Conservation (phyloP, 2,329 filamentous ascomycete genomes). For the Remersonia thermophila region DNA sequence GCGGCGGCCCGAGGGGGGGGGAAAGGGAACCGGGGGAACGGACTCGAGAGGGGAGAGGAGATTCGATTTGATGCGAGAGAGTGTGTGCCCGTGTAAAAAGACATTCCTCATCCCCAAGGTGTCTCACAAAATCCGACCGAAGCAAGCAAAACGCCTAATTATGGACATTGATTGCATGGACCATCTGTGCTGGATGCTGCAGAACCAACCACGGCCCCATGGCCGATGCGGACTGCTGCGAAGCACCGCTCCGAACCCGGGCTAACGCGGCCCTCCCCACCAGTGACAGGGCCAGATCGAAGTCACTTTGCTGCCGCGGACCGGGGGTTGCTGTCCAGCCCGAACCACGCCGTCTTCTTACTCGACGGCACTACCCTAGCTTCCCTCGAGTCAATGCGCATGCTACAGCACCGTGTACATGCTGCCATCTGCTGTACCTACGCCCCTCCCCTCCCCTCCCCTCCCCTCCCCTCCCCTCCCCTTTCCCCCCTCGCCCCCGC, state of each 20-base stretch:
- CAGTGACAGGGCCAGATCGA: slow-evolving; percentile 15
- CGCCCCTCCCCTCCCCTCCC: slow-evolving; percentile 7
- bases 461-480: slow-evolving; percentile 12
- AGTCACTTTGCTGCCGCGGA: slow-evolving; percentile 16
- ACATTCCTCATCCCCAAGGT: background rate
- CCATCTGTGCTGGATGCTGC: slow-evolving; percentile 13
- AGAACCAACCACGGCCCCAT: slow-evolving; percentile 13
- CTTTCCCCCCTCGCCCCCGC: background rate
- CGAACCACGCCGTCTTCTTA: slow-evolving; percentile 9
- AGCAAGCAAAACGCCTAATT: slow-evolving; percentile 23
- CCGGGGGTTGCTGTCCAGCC: slow-evolving; percentile 10
- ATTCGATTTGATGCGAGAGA: too few species aligned
- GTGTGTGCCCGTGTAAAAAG: background rate
- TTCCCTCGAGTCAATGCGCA: slow-evolving; percentile 15
- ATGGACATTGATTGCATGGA: slow-evolving; percentile 25
- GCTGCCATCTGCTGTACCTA: slow-evolving; percentile 15
- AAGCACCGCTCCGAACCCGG: slow-evolving; percentile 10
- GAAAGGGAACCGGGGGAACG: too few species aligned
- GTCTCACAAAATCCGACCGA: background rate
- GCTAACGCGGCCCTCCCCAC: slow-evolving; percentile 9
- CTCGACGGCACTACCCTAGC: slow-evolving; percentile 12
- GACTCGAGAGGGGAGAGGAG: too few species aligned
- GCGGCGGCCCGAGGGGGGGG: too few species aligned
- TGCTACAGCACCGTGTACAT: too few species aligned
- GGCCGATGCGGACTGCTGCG: slow-evolving; percentile 8